A percentile compares a stretch with the other conserved stretches of the same genome.
Evolutionary conservation across 345 rosid species (phyloP).

Genomic region (Boechera divaricarpa): DNA sequence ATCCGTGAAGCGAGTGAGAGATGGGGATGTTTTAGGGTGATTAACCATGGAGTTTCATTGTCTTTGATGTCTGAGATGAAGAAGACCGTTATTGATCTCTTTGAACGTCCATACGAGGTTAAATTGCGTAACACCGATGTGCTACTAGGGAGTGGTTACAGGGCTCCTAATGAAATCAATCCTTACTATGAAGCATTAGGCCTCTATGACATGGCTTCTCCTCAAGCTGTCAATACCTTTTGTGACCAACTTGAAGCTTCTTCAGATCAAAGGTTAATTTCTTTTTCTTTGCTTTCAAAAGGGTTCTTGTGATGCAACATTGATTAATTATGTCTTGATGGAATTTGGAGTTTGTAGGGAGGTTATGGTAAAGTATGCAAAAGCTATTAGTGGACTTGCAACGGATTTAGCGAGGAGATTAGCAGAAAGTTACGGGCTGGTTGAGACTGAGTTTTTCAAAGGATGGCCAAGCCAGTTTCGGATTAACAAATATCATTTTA

Average conservation of each 20-base stretch:
- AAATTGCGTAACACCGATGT: slow-evolving; percentile 65
- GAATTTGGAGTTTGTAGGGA: slow-evolving; percentile 49
- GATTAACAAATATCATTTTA: slow-evolving; percentile 79
- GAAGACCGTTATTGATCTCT: slow-evolving; percentile 60
- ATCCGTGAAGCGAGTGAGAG: slow-evolving; percentile 63
- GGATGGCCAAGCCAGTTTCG: slow-evolving; percentile 87
- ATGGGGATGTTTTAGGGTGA: slow-evolving; percentile 83
- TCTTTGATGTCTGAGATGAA: slow-evolving; percentile 70
- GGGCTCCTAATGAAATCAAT: slow-evolving; percentile 56
- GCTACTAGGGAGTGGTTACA: slow-evolving; percentile 76
- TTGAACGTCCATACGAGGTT: slow-evolving; percentile 70
- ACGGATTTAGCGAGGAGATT: slow-evolving; percentile 58
- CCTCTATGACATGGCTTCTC: slow-evolving; percentile 68
- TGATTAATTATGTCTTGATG: slow-evolving; percentile 6
- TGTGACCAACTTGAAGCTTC: slow-evolving; percentile 75
- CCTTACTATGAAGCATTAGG: slow-evolving; percentile 90
- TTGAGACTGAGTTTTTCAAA: slow-evolving; percentile 47
- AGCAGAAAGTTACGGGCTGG: slow-evolving; percentile 61
- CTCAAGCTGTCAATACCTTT: slow-evolving; percentile 63
- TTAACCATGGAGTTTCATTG: slow-evolving; percentile 62
- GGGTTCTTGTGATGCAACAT: slow-evolving; percentile 17
- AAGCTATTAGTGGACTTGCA: slow-evolving; percentile 59
- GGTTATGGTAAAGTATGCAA: slow-evolving; percentile 60
- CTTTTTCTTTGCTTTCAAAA: neutral
- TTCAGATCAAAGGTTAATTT: slow-evolving; percentile 62